Evolutionary conservation across 2,329 filamentous ascomycete genomes (phyloP), one percentile per base, ranked within the genome.

Genomic region (Claviceps humidiphila): DNA sequence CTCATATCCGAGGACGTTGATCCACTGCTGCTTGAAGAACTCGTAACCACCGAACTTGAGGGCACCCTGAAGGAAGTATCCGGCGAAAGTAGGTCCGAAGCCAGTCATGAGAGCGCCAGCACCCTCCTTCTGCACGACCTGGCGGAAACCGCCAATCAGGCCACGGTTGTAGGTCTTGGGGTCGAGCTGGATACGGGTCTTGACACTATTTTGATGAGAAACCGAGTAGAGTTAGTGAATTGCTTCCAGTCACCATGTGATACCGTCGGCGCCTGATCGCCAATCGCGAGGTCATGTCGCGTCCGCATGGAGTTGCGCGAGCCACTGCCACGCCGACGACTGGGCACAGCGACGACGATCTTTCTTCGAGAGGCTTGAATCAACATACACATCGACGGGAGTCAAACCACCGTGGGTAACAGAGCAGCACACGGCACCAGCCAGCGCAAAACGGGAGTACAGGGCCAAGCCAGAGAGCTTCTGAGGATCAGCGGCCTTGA

Each of bases 361-460:
- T 8, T 42, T 42, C 8, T 20, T n/a, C n/a, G 40, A 13, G 40
- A 8, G 8, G 17, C n/a, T 20, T 13, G 22, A 7, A 8, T n/a
- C n/a, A 46, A 87, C 91, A 74, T 93, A 97, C 91, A 98, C 93
- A 87, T 98, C 93, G 73, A 98, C 89, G 68, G 93, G 93, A 63
- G 93, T 98, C 65, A 97, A 84, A 67, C 80, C 86, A 73, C 91
- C 93, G 82, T 98, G 93, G 68, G 93, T 98, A 75, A 97, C 77
- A 64, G 90, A 93, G 75, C 93, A 98, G 84, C 93, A 96, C 78
- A 97, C 77, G 64, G 93, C 93, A 75, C 93, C 93, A 65, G 93
- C 90, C 66, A 98, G 86, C 74, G 93, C 91, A 77, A 96, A 96
- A 74, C 89, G 83, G 65, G 88, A 87, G 84, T 97, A 97, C 64